These are phyloP conservation scores for Fagus sylvatica DNA, from an alignment of 306 rosid species.

Conservation along the genomic window DNA sequence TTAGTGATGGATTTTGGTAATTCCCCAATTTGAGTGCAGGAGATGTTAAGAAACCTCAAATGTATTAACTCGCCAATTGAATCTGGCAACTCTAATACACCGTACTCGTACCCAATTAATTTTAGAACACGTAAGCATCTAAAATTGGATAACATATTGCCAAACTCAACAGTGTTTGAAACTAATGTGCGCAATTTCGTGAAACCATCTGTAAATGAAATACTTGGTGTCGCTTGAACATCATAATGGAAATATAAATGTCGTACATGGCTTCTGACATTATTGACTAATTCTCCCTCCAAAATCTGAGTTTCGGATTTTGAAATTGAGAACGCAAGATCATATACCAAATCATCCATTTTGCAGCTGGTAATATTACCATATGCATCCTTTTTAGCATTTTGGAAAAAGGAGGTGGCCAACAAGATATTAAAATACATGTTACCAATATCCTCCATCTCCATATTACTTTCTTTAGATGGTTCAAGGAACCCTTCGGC, in stretches of 20 bases:
- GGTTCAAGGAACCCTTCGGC: slow-evolving; percentile 21
- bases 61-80: slow-evolving; percentile 1
- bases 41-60: too few relatives aligned
- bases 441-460: too few relatives aligned
- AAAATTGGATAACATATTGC: neutral
- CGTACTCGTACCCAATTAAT: neutral
- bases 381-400: neutral
- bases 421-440: neutral
- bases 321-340: slow-evolving; percentile 11
- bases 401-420: slow-evolving; percentile 15
- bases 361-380: neutral
- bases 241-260: too few relatives aligned
- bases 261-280: neutral
- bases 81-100: neutral
- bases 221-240: too few relatives aligned
- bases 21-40: too few relatives aligned
- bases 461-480: neutral
- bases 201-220: neutral
- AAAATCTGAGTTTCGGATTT: neutral
- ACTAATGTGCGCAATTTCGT: neutral
- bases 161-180: neutral
- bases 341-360: slow-evolving; percentile 28
- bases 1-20: too few relatives aligned
- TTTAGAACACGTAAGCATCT: slow-evolving; percentile 12
- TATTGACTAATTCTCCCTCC: neutral